phyloP scores from a whole-genome alignment of 768 basidiomycete genomes.

The Rhizopogon vesiculosus region DNA sequence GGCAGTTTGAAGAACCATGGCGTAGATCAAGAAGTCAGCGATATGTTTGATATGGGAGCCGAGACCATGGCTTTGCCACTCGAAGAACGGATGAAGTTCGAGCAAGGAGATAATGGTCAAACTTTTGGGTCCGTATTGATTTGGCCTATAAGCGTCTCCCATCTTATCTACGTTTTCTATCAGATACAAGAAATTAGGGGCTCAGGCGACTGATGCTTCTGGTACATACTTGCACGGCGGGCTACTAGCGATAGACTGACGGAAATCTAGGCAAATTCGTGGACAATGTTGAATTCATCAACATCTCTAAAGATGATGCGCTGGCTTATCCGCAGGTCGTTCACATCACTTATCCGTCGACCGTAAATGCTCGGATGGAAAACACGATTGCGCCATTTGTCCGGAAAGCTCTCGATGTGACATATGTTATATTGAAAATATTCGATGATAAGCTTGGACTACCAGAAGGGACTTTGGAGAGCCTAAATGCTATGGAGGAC shows the following conservation, averaged over 20 bases:
- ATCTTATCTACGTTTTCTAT: neutral
- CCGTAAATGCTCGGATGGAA: conserved; percentile 47
- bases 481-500: conserved; percentile 40
- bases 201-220: conserved; percentile 55
- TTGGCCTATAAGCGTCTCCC: neutral
- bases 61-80: conserved; percentile 35
- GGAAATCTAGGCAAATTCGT: neutral
- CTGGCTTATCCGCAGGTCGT: conserved; percentile 51
- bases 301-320: conserved; percentile 65
- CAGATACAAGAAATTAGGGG: conserved; percentile 59
- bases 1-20: conserved; percentile 41
- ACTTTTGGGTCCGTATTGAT: conserved; percentile 31
- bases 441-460: conserved; percentile 56
- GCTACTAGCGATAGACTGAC: neutral
- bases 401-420: conserved; percentile 52
- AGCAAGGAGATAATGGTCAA: conserved; percentile 37
- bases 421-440: conserved; percentile 45
- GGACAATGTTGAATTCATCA: conserved; percentile 61
- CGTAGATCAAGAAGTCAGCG: conserved; percentile 28
- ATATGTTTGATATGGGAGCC: conserved; percentile 40
- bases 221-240: conserved; percentile 29
- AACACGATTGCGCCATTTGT: conserved; percentile 51
- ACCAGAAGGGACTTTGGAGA: conserved; percentile 40
- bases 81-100: conserved; percentile 38
- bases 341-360: conserved; percentile 53